Evolutionary conservation across 2,329 filamentous ascomycete species (phyloP).

Genomic region (Boeremia exigua): DNA sequence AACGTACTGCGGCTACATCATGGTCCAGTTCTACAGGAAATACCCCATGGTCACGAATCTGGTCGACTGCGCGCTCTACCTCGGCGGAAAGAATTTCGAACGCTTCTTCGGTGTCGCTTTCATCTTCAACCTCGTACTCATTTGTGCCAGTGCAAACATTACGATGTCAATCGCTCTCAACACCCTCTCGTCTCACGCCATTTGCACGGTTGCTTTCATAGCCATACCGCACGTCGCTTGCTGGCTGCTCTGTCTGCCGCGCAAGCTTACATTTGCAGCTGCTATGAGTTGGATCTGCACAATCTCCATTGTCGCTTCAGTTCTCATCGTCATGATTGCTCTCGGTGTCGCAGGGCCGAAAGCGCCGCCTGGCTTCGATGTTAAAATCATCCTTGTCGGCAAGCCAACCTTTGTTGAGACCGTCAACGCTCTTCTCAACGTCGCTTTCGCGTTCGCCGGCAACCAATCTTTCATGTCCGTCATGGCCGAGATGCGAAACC

Average conservation of each 20-base stretch:
- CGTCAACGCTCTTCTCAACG: constrained; percentile 57
- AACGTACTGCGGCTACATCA: constrained; percentile 37
- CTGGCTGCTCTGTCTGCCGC: constrained; percentile 64
- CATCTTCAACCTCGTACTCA: constrained; percentile 36
- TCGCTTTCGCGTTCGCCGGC: constrained; percentile 71
- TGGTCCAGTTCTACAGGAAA: constrained; percentile 33
- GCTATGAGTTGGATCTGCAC: constrained; percentile 63
- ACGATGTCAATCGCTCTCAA: constrained; percentile 65
- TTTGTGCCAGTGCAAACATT: constrained; percentile 38
- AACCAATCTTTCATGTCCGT: constrained; percentile 72
- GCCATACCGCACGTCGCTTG: constrained; percentile 66
- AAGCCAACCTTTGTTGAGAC: constrained; percentile 37
- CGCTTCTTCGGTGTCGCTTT: constrained; percentile 33
- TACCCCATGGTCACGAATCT: constrained; percentile 40
- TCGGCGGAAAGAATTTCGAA: constrained; percentile 37
- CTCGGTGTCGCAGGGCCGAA: constrained; percentile 60
- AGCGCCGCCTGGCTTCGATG: constrained; percentile 36
- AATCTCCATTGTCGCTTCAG: constrained; percentile 67
- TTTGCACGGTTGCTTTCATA: constrained; percentile 70
- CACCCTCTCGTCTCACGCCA: constrained; percentile 64
- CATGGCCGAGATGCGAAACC: constrained; percentile 68
- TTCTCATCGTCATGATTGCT: constrained; percentile 71
- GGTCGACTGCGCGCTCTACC: constrained; percentile 37
- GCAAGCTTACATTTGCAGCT: constrained; percentile 67
- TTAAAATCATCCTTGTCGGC: constrained; percentile 30